A percentile compares a stretch with the other conserved stretches of the same genome.
These are phyloP conservation scores for Carex arenaria DNA, from an alignment of 202 grass and related monocot genomes.

Conservation along the genomic window DNA sequence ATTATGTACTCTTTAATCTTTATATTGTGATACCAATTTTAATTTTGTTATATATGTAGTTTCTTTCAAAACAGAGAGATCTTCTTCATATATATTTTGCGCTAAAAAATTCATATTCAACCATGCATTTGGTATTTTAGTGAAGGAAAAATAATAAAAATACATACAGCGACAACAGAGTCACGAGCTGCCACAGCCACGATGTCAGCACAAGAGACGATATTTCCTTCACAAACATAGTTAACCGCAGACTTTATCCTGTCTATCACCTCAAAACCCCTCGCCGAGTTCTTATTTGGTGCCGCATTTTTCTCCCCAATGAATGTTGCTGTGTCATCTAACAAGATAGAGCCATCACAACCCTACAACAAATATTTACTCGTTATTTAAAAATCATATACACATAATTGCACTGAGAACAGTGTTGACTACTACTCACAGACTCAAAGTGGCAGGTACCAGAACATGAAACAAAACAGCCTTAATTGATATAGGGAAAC, in stretches of 20 bases:
- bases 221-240: slow-evolving; percentile 42
- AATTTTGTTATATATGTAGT: background rate
- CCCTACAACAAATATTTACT: slow-evolving; percentile 38
- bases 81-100: background rate
- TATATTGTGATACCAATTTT: background rate
- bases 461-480: background rate
- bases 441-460: background rate
- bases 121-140: background rate
- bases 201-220: slow-evolving; percentile 85
- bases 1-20: too few relatives aligned
- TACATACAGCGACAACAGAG: slow-evolving; percentile 57
- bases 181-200: slow-evolving; percentile 65
- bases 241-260: slow-evolving; percentile 61
- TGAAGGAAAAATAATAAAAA: background rate
- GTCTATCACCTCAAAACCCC: slow-evolving; percentile 86
- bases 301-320: slow-evolving; percentile 75
- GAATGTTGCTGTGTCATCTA: slow-evolving; percentile 72
- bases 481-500: background rate
- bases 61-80: background rate
- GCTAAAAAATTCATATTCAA: background rate
- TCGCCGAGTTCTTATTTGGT: slow-evolving; percentile 61
- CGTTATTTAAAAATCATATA: background rate
- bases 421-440: background rate
- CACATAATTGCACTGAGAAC: background rate
- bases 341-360: slow-evolving; percentile 74